phyloP scores from a whole-genome alignment of 768 basidiomycete species.

The Suillus cothurnatus region DNA sequence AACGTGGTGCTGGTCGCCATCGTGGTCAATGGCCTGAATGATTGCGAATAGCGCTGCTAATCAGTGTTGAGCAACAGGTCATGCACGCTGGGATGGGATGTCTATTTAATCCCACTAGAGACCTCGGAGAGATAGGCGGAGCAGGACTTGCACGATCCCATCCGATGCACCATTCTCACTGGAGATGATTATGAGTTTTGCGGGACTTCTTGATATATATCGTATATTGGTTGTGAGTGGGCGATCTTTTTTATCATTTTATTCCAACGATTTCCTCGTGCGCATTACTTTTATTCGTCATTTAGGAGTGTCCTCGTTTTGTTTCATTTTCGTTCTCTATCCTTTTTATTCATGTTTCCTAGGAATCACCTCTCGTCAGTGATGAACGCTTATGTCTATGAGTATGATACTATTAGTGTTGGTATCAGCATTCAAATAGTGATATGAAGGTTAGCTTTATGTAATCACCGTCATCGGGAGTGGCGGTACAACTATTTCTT shows the following conservation, averaged over 20 bases:
- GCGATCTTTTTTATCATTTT: neutral
- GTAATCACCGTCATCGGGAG: neutral
- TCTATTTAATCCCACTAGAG: too few relatives aligned
- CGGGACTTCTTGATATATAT: neutral
- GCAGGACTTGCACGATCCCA: too few relatives aligned
- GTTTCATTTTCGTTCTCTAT: neutral
- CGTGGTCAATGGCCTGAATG: conserved; percentile 12
- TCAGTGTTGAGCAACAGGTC: neutral
- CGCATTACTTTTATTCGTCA: neutral
- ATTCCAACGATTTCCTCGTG: neutral
- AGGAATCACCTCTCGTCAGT: neutral
- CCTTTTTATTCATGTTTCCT: neutral
- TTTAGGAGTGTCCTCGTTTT: neutral
- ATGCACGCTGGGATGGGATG: neutral
- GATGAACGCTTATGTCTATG: neutral
- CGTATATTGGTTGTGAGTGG: neutral
- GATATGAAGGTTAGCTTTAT: neutral
- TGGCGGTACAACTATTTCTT: too few relatives aligned
- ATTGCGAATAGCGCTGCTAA: conserved; percentile 11
- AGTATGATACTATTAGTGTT: neutral
- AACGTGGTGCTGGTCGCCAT: conserved; percentile 19
- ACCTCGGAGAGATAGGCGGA: neutral
- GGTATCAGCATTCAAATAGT: neutral
- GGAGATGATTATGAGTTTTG: too few relatives aligned
- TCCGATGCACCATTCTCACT: too few relatives aligned